Conservation (phyloP, 805 yeast genomes). For the Yamadazyma sp. region DNA sequence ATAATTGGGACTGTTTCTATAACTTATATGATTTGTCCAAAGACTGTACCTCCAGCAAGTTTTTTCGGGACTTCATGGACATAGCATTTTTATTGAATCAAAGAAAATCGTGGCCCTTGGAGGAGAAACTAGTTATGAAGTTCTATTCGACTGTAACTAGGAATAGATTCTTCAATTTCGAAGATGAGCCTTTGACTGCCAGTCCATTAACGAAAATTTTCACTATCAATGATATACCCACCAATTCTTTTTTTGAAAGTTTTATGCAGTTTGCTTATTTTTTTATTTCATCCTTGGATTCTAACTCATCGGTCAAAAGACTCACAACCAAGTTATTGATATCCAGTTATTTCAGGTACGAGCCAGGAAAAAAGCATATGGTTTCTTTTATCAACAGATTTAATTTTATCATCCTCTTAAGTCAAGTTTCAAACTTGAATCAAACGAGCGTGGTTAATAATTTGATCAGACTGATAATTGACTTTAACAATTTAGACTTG, state of each 20-base stretch:
- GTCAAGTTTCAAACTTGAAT: slow-evolving; percentile 33
- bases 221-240: slow-evolving; percentile 26
- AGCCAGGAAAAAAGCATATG: slow-evolving; percentile 22
- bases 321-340: slow-evolving; percentile 35
- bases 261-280: slow-evolving; percentile 35
- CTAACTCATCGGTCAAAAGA: slow-evolving; percentile 20
- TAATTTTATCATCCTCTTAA: slow-evolving; percentile 32
- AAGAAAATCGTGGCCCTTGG: slow-evolving; percentile 14
- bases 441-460: slow-evolving; percentile 25
- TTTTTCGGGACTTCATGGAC: slow-evolving; percentile 20
- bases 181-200: slow-evolving; percentile 30
- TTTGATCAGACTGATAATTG: slow-evolving; percentile 21
- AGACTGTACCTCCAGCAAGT: slow-evolving; percentile 13
- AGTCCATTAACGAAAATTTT: slow-evolving; percentile 13
- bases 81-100: slow-evolving; percentile 23
- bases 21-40: slow-evolving; percentile 17
- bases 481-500: slow-evolving; percentile 22
- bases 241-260: slow-evolving; percentile 29
- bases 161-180: slow-evolving; percentile 34
- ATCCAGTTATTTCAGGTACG: slow-evolving; percentile 34
- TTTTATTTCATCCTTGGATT: slow-evolving; percentile 26
- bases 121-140: slow-evolving; percentile 27
- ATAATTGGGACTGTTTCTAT: slow-evolving; percentile 26
- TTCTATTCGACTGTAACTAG: slow-evolving; percentile 29
- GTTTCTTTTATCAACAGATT: slow-evolving; percentile 35